Conservation (phyloP, 2,329 filamentous ascomycete species). For the Alternaria sp. region DNA sequence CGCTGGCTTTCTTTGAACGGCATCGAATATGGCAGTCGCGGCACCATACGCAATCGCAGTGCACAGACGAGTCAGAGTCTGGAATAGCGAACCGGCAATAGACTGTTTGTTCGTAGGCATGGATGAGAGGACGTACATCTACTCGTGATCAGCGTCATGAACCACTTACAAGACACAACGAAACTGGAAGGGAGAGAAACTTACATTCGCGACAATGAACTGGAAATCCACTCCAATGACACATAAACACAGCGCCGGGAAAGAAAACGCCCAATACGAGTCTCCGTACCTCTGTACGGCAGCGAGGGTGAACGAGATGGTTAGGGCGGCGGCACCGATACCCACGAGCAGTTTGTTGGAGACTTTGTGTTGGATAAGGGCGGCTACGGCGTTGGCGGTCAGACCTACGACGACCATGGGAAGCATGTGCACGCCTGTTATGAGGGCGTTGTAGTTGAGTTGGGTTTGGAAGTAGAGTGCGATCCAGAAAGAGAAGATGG, state of each 20-base stretch:
- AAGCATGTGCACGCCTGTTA: constrained; percentile 67
- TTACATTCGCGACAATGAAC: constrained; percentile 72
- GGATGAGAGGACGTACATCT: constrained; percentile 74
- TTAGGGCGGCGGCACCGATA: constrained; percentile 56
- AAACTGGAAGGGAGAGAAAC: constrained; percentile 22
- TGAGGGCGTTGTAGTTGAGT: constrained; percentile 59
- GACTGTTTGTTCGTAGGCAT: constrained; percentile 69
- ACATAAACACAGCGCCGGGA: constrained; percentile 65
- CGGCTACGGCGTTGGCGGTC: constrained; percentile 68
- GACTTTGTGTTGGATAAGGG: constrained; percentile 66
- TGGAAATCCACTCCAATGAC: constrained; percentile 73
- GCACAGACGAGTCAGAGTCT: constrained; percentile 68
- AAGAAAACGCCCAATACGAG: constrained; percentile 70
- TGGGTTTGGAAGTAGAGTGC: constrained; percentile 70
- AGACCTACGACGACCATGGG: constrained; percentile 70
- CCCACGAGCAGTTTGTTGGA: constrained; percentile 70
- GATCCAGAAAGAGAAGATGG: constrained; percentile 67
- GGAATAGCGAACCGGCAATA: constrained; percentile 71
- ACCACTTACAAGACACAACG: neutral
- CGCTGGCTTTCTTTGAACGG: constrained; percentile 42
- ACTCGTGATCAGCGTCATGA: neutral
- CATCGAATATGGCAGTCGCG: constrained; percentile 66
- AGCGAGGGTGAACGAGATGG: constrained; percentile 59
- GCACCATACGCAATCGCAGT: constrained; percentile 67
- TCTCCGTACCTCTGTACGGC: constrained; percentile 62